These are phyloP conservation scores for Carallia brachiata DNA, from an alignment of 345 rosid species.

Conservation along the genomic window DNA sequence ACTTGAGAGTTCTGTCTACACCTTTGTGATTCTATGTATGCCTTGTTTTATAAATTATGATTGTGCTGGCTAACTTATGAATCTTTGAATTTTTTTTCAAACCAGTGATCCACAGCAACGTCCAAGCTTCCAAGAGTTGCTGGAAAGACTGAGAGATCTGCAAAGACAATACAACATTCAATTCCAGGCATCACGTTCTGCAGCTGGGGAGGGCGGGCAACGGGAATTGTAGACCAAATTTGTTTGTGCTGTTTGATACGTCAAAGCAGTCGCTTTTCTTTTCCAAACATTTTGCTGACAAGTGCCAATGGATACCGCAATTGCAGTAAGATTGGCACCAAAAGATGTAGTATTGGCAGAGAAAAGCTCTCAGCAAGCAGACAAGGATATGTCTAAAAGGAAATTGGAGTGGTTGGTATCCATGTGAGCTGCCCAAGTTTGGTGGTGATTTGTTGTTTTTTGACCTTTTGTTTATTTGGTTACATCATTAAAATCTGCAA, in stretches of 20 bases:
- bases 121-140: constrained; percentile 82
- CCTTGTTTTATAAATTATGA: background rate
- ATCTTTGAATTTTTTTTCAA: constrained; percentile 17
- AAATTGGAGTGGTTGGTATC: constrained; percentile 16
- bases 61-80: constrained; percentile 3
- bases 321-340: constrained; percentile 9
- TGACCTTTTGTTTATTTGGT: constrained; percentile 11
- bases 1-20: no score
- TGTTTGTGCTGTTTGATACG: constrained; percentile 1
- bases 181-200: constrained; percentile 66
- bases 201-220: constrained; percentile 39
- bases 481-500: constrained; percentile 13
- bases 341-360: constrained; percentile 2
- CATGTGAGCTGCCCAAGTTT: constrained; percentile 14
- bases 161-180: constrained; percentile 63
- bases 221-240: constrained; percentile 36
- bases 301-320: background rate
- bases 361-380: background rate
- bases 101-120: constrained; percentile 71
- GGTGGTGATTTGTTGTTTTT: constrained; percentile 16
- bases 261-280: background rate
- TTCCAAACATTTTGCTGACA: background rate
- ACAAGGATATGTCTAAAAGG: background rate
- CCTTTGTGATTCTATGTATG: background rate
- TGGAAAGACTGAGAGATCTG: constrained; percentile 75